A percentile compares a stretch with the other conserved stretches of the same genome.
Conservation (phyloP, 805 yeast species). For the Spencermartinsiella europaea region DNA sequence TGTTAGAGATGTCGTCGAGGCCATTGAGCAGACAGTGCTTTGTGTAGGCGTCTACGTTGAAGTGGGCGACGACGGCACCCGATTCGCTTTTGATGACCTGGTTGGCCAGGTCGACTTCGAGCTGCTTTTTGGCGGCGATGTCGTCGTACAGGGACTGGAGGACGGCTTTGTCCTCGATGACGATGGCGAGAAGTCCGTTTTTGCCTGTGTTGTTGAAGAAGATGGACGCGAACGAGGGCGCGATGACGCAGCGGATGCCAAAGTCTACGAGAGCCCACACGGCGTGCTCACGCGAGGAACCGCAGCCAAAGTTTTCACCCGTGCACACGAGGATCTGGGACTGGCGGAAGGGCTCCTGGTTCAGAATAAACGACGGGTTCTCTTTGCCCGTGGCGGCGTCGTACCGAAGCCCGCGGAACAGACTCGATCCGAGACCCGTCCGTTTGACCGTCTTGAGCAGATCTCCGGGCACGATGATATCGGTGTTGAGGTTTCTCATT, state of each 20-base stretch:
- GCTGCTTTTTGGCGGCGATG: constrained; percentile 63
- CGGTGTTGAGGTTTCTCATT: constrained; percentile 93
- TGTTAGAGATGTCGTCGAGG: constrained; percentile 92
- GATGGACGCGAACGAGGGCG: constrained; percentile 97
- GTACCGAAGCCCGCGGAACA: constrained; percentile 87
- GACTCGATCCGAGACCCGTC: constrained; percentile 82
- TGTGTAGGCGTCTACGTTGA: constrained; percentile 86
- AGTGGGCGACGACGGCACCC: constrained; percentile 72
- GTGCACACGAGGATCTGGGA: constrained; percentile 83
- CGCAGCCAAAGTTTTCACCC: constrained; percentile 98
- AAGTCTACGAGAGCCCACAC: constrained; percentile 99
- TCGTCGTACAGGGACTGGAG: constrained; percentile 66
- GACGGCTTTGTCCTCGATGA: constrained; percentile 76
- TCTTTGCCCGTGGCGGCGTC: constrained; percentile 53
- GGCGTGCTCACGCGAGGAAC: constrained; percentile 98
- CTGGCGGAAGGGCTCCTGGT: constrained; percentile 71
- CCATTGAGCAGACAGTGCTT: constrained; percentile 92
- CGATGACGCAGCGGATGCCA: constrained; percentile 91
- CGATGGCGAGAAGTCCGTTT: constrained; percentile 88
- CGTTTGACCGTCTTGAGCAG: constrained; percentile 95
- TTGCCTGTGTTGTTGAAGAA: constrained; percentile 95
- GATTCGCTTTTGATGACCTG: constrained; percentile 67
- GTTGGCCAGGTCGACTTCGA: constrained; percentile 78
- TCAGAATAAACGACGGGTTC: constrained; percentile 77
- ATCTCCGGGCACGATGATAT: constrained; percentile 97